These are phyloP conservation scores for Microthlaspi erraticum DNA, from an alignment of 345 rosid species.

Conservation along the genomic window DNA sequence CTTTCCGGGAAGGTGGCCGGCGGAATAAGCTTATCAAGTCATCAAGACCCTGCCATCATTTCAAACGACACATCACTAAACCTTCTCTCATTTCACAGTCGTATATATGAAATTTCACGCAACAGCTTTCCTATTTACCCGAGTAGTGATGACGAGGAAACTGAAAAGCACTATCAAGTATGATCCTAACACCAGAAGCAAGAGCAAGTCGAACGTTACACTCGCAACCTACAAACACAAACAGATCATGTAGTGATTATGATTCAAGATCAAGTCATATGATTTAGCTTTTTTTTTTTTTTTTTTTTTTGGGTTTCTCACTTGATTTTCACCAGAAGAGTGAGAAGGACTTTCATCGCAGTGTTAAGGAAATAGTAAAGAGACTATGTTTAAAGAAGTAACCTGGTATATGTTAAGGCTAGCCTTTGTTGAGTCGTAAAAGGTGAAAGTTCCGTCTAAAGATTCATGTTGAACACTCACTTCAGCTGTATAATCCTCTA, in stretches of 20 bases:
- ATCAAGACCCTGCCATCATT: conserved; percentile 78
- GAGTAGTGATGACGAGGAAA: conserved; percentile 90
- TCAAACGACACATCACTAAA: neutral
- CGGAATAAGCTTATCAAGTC: conserved; percentile 94
- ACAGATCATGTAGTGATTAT: neutral
- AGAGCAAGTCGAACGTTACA: conserved; percentile 91
- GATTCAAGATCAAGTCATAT: too few relatives aligned
- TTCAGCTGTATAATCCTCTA: conserved; percentile 77
- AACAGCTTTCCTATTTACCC: conserved; percentile 56
- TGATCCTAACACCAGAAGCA: conserved; percentile 91
- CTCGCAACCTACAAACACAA: conserved; percentile 86
- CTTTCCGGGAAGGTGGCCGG: conserved; percentile 87
- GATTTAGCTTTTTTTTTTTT: too few relatives aligned
- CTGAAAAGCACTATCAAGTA: conserved; percentile 90
- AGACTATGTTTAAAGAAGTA: conserved; percentile 3
- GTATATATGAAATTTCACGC: neutral
- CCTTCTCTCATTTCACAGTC: neutral
- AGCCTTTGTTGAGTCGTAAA: conserved; percentile 82
- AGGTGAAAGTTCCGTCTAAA: conserved; percentile 83
- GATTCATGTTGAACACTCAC: conserved; percentile 79
- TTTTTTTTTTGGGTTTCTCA: neutral
- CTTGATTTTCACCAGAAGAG: neutral
- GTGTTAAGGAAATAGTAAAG: neutral
- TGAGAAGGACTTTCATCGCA: neutral
- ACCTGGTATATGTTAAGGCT: conserved; percentile 94